Conservation (phyloP, 2,329 filamentous ascomycete species). For the Knufia fluminis region DNA sequence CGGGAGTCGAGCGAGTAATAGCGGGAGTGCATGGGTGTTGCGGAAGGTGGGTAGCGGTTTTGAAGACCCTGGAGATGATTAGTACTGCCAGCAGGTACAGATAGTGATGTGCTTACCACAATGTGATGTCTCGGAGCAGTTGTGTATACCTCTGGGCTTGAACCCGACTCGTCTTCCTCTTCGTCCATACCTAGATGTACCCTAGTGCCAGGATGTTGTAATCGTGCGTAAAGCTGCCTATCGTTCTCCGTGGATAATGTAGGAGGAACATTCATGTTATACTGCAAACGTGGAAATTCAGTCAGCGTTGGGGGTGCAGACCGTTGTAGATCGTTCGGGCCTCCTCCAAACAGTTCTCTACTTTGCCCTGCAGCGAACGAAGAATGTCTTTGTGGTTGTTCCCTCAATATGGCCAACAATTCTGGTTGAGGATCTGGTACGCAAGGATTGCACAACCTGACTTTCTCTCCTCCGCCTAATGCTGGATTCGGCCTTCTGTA, state of each 20-base stretch:
- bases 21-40: conserved; percentile 1
- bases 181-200: neutral
- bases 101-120: conserved; percentile 1
- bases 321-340: neutral
- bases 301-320: neutral
- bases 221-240: neutral
- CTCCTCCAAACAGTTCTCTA: neutral
- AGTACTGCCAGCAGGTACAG: neutral
- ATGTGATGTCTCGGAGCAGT: conserved; percentile 1
- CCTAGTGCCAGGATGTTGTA: conserved; percentile 5
- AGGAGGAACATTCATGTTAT: neutral
- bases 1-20: conserved; percentile 2
- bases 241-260: neutral
- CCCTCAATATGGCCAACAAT: conserved; percentile 26
- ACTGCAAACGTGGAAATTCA: neutral
- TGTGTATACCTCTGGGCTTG: neutral
- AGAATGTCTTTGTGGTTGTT: conserved; percentile 6
- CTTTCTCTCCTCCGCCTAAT: conserved; percentile 56
- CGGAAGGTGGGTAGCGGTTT: neutral
- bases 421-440: conserved; percentile 60
- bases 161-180: neutral
- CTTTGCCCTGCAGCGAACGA: neutral
- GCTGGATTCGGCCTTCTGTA: conserved; percentile 34
- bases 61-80: neutral
- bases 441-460: conserved; percentile 63